Base-by-base conservation (phyloP, 2,329 filamentous ascomycete species). In the Ophiostoma populinum region DNA sequence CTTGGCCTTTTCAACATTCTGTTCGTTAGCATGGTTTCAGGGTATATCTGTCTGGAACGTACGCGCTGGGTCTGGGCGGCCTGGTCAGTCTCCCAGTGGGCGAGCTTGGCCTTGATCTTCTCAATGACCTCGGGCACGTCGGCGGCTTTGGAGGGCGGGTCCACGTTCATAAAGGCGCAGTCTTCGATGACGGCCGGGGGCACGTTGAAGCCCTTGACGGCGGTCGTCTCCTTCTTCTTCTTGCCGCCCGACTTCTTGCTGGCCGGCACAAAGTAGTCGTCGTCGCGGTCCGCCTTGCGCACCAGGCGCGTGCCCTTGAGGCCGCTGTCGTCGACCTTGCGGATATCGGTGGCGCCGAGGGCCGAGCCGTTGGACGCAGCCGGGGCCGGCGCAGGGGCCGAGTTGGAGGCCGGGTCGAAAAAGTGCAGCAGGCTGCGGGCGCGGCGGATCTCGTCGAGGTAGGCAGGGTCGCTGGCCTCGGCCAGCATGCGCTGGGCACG, bases 1-100 rank as follows among this genome's bases (percentile, higher is more conserved):
- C 65, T 93, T 80, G 42, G 90, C 90, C 60, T 94, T 93, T 44
- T 83, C 81, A 42, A 95, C 78, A 66, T 98, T 98, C 90, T 35
- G 33, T 17, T 13, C 8, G 41, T 60, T 51, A 60, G 50, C 39
- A 45, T 18, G 12, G 20, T 9, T n/a, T n/a, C n/a, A n/a, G n/a
- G n/a, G 3, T 6, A 9, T 10, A 7, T 30, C 11, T n/a, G 27
- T 18, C 7, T n/a, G 1, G 10, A 6, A 60, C 77, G 65, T 61
- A 93, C 90, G 62, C 82, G 79, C 55, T 90, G 72, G 15, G 90
- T 98, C 67, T 94, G 83, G 44, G 71, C 66, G 39, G 78, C 72
- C 64, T 95, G 90, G 59, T 93, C 80, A 35, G 70, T 64, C 67
- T 92, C 93, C 85, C 87, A 98, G 57, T 79, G 67, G 20, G 75